A percentile compares a stretch with the other conserved stretches of the same genome.
phyloP scores from a whole-genome alignment of 108 stramenopile species.

The Schizochytrium sp. region DNA sequence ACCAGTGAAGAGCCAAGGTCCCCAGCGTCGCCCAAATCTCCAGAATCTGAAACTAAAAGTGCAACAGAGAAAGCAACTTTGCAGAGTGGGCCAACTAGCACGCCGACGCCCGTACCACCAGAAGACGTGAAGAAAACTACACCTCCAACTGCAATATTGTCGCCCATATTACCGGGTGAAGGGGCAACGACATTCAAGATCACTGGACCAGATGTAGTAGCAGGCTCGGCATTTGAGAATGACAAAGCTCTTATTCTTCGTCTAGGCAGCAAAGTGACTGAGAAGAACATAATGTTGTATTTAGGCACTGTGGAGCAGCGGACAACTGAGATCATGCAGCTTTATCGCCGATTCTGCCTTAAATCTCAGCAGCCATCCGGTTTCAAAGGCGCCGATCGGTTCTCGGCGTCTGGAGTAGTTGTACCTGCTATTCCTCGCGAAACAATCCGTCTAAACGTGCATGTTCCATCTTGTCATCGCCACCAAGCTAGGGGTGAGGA shows the following conservation, averaged over 20 bases:
- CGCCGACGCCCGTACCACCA: too few species aligned
- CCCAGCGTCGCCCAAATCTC: too few species aligned
- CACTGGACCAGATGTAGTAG: too few species aligned
- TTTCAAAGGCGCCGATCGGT: constrained; percentile 27
- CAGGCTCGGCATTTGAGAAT: not conserved
- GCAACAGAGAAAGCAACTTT: too few species aligned
- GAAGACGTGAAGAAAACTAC: too few species aligned
- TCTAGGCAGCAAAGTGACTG: constrained; percentile 74
- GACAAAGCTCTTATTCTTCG: constrained; percentile 7
- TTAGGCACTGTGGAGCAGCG: constrained; percentile 83
- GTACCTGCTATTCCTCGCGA: constrained; percentile 65
- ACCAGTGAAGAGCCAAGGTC: too few species aligned
- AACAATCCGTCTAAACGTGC: not conserved
- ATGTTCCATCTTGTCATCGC: constrained; percentile 61
- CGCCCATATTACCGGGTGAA: too few species aligned
- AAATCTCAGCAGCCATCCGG: not conserved
- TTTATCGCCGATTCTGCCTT: not conserved
- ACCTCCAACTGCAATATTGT: too few species aligned
- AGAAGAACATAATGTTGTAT: constrained; percentile 82
- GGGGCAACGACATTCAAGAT: too few species aligned
- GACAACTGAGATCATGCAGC: constrained; percentile 76
- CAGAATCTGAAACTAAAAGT: too few species aligned
- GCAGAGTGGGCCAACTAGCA: too few species aligned
- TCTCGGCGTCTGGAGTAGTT: constrained; percentile 42
- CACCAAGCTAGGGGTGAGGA: constrained; percentile 68